A percentile compares a stretch with the other conserved stretches of the same genome.
These are phyloP conservation scores for Cryptococcus jaspeensis DNA, from an alignment of 1,284 basidiomycete species.

Conservation along the genomic window DNA sequence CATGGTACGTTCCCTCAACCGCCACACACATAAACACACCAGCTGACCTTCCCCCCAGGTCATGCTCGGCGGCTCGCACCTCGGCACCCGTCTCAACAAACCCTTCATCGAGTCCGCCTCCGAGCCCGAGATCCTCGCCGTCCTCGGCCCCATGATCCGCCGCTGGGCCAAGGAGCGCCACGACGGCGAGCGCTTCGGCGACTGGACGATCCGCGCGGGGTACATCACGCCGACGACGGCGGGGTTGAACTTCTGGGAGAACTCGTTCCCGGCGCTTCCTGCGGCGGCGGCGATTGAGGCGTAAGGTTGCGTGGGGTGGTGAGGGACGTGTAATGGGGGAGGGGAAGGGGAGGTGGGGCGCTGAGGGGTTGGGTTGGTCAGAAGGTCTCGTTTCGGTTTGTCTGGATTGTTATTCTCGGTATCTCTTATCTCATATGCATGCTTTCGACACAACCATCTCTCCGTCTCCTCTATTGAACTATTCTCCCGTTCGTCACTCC, in stretches of 20 bases:
- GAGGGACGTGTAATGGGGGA: neutral
- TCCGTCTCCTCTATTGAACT: neutral
- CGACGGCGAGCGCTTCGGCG: conserved; percentile 92
- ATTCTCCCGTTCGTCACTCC: neutral
- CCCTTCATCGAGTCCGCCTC: conserved; percentile 73
- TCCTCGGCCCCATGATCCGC: conserved; percentile 89
- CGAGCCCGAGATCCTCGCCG: conserved; percentile 90
- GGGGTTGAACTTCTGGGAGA: conserved; percentile 79
- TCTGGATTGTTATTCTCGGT: neutral
- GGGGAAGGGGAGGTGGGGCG: neutral
- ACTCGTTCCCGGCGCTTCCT: conserved; percentile 39
- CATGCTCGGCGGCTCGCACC: conserved; percentile 93
- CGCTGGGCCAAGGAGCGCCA: conserved; percentile 82
- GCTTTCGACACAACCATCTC: neutral
- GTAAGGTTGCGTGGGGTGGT: neutral
- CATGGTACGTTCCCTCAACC: conserved; percentile 47
- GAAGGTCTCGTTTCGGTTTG: too few species aligned
- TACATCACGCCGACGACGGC: conserved; percentile 76
- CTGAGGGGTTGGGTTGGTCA: too few species aligned
- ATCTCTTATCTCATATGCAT: conserved; percentile 5
- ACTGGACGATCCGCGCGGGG: conserved; percentile 86
- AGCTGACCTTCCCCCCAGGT: conserved; percentile 54
- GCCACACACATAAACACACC: too few species aligned
- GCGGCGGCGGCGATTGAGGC: conserved; percentile 9
- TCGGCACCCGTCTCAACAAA: conserved; percentile 91